phyloP scores from a whole-genome alignment of 139 green algal genomes.

The Haematococcus sp. region DNA sequence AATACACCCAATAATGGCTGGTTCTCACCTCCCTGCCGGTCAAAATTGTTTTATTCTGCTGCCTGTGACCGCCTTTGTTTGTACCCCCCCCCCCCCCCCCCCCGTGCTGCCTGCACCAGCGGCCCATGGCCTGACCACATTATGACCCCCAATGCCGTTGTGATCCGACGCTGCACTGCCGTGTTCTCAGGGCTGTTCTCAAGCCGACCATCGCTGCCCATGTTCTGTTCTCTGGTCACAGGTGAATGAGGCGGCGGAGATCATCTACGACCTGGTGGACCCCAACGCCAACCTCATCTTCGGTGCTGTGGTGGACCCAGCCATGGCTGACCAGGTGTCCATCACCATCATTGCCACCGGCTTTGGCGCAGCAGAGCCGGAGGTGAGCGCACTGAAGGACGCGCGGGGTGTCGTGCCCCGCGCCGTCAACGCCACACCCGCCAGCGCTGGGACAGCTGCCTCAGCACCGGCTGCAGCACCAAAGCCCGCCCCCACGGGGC shows the following conservation, averaged over 20 bases:
- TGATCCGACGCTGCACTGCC: too few relatives aligned
- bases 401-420: not conserved
- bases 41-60: too few relatives aligned
- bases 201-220: too few relatives aligned
- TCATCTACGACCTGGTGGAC: conserved; percentile 91
- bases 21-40: too few relatives aligned
- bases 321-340: conserved; percentile 44
- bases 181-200: too few relatives aligned
- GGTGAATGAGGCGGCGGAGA: conserved; percentile 90
- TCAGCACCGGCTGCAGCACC: conserved; percentile 1
- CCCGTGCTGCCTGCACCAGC: too few relatives aligned
- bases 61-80: too few relatives aligned
- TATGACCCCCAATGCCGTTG: too few relatives aligned
- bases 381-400: conserved; percentile 21
- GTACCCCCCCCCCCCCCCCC: too few relatives aligned
- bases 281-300: conserved; percentile 90
- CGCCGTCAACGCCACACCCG: not conserved
- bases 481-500: not conserved
- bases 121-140: too few relatives aligned
- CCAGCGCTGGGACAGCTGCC: not conserved
- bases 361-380: conserved; percentile 54
- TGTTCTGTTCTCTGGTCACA: too few relatives aligned
- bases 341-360: conserved; percentile 97
- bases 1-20: too few relatives aligned
- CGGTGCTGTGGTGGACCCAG: conserved; percentile 77